These are phyloP conservation scores for Scheffersomyces stipitis DNA, from an alignment of 805 yeast genomes.

Conservation along the genomic window DNA sequence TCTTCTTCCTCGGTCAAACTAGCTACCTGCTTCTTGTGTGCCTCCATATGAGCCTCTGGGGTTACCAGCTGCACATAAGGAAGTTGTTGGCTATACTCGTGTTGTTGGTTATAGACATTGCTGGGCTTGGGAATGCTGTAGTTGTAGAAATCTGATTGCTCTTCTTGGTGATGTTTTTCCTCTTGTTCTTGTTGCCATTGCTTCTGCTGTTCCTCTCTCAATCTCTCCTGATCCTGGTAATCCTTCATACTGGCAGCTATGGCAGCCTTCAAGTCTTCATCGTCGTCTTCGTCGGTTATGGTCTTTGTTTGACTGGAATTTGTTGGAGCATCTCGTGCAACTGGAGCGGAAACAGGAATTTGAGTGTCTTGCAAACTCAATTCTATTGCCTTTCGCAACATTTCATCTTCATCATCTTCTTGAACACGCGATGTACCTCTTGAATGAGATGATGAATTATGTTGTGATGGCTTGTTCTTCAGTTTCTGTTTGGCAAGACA, in stretches of 20 bases:
- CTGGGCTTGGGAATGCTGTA: slow-evolving; percentile 21
- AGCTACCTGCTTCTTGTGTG: slow-evolving; percentile 13
- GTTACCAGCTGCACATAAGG: not conserved
- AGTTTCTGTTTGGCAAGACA: slow-evolving; percentile 64
- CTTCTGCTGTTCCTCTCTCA: slow-evolving; percentile 10
- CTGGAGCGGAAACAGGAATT: slow-evolving; percentile 9
- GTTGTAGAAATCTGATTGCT: slow-evolving; percentile 28
- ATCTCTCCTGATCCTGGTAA: slow-evolving; percentile 42
- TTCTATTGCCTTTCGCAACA: slow-evolving; percentile 73
- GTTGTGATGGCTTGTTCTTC: slow-evolving; percentile 31
- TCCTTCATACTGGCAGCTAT: slow-evolving; percentile 88
- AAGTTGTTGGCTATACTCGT: not conserved
- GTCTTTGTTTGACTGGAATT: slow-evolving; percentile 2
- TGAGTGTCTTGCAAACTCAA: slow-evolving; percentile 65
- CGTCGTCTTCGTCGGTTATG: slow-evolving; percentile 64
- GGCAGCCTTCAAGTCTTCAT: slow-evolving; percentile 87
- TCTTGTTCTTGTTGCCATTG: slow-evolving; percentile 15
- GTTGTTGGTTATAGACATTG: slow-evolving; percentile 4
- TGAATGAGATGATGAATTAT: not conserved
- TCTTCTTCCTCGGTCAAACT: slow-evolving; percentile 63
- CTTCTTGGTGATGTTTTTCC: too few relatives aligned
- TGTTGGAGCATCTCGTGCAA: slow-evolving; percentile 9
- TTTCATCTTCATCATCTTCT: slow-evolving; percentile 66
- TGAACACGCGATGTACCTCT: not conserved
- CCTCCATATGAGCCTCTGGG: not conserved